These are phyloP conservation scores for Naganishia vaughanmartiniae DNA, from an alignment of 768 basidiomycete species.

Conservation along the genomic window DNA sequence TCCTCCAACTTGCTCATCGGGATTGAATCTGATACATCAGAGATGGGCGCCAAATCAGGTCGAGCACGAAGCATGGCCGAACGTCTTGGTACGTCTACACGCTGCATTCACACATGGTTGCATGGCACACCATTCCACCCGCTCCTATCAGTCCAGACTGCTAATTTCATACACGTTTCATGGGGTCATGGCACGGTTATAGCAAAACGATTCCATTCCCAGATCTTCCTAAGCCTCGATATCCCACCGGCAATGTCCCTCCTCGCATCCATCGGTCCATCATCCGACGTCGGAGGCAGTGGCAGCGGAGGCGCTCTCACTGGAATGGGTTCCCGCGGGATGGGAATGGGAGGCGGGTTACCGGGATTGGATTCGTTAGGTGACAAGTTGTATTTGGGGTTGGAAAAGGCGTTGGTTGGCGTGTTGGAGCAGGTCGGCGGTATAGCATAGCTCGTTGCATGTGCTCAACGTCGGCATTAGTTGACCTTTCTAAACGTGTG, in stretches of 20 bases:
- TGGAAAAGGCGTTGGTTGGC: constrained; percentile 64
- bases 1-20: constrained; percentile 2
- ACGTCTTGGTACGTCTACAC: constrained; percentile 64
- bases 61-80: constrained; percentile 70
- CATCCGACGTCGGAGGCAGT: neutral
- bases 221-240: constrained; percentile 74
- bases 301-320: neutral
- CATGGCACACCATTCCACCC: too few species aligned
- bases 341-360: neutral
- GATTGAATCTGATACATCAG: constrained; percentile 47
- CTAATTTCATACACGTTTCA: constrained; percentile 22
- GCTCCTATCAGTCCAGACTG: too few species aligned
- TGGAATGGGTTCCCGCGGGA: neutral
- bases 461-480: too few species aligned
- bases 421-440: constrained; percentile 49
- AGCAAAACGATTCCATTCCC: constrained; percentile 66
- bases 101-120: too few species aligned
- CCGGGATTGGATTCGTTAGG: constrained; percentile 56
- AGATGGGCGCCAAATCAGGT: constrained; percentile 64
- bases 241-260: constrained; percentile 52
- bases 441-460: too few species aligned
- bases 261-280: neutral
- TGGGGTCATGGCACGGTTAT: constrained; percentile 25
- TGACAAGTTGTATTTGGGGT: constrained; percentile 57
- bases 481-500: too few species aligned